phyloP scores from a whole-genome alignment of 2,329 filamentous ascomycete genomes.

The Emmonsiellopsis sp. region DNA sequence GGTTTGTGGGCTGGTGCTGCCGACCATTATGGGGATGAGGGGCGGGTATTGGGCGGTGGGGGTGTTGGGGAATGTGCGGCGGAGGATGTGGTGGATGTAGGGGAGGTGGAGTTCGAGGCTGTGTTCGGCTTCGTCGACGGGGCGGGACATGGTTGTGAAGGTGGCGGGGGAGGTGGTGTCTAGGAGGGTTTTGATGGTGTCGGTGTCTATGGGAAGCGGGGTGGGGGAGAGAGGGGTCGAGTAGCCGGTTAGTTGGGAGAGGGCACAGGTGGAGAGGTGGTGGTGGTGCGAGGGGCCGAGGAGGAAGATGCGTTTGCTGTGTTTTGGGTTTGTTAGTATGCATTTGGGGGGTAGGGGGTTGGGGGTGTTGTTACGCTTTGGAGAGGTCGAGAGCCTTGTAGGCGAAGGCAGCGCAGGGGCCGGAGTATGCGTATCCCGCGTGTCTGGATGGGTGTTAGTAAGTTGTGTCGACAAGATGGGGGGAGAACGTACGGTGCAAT shows the following conservation, averaged over 20 bases:
- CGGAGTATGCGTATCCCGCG: constrained; percentile 88
- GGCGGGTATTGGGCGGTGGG: constrained; percentile 53
- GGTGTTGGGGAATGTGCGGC: constrained; percentile 41
- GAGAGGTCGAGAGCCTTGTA: constrained; percentile 82
- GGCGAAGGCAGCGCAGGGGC: constrained; percentile 84
- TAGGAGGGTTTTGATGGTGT: constrained; percentile 31
- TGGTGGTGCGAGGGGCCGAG: constrained; percentile 88
- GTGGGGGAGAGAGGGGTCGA: constrained; percentile 34
- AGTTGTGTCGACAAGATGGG: constrained; percentile 9
- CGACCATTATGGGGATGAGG: constrained; percentile 78
- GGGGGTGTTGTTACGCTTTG: constrained; percentile 45
- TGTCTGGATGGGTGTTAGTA: constrained; percentile 51
- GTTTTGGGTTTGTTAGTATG: background rate
- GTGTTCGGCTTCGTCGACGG: constrained; percentile 72
- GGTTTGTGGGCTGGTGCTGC: constrained; percentile 55
- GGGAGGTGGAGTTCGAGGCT: constrained; percentile 95
- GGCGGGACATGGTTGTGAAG: constrained; percentile 48
- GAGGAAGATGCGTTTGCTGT: constrained; percentile 76
- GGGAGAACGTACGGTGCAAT: constrained; percentile 71
- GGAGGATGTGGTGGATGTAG: constrained; percentile 74
- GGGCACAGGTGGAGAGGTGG: constrained; percentile 65
- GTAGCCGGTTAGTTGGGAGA: constrained; percentile 57
- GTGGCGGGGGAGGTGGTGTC: constrained; percentile 21
- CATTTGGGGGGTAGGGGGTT: constrained; percentile 3
- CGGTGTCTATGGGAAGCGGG: constrained; percentile 35